Percentiles rank a stretch among this genome's conserved stretches.
These are phyloP conservation scores for Mycena pura DNA, from an alignment of 768 basidiomycete genomes.

Conservation along the genomic window DNA sequence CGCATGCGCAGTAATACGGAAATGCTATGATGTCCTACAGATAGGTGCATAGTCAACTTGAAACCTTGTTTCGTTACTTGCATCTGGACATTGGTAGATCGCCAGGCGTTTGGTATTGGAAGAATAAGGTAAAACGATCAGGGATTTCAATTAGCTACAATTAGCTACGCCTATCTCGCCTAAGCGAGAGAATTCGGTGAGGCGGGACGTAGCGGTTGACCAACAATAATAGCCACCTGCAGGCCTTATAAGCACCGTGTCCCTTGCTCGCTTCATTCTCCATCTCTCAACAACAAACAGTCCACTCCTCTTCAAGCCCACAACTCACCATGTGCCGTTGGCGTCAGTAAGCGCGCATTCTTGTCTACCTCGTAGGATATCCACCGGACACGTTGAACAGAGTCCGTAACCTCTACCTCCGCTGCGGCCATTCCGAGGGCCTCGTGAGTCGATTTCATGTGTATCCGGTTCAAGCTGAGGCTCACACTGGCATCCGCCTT, in stretches of 20 bases:
- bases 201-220: too few species aligned
- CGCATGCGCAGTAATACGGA: constrained; percentile 11
- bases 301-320: constrained; percentile 8
- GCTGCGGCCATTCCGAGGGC: constrained; percentile 55
- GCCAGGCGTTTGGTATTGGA: too few species aligned
- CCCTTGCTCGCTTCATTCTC: constrained; percentile 19
- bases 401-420: constrained; percentile 54
- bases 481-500: background rate
- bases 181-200: too few species aligned
- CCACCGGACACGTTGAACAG: constrained; percentile 30
- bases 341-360: constrained; percentile 53
- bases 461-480: constrained; percentile 10
- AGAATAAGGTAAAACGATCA: too few species aligned
- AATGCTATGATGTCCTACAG: too few species aligned
- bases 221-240: constrained; percentile 8
- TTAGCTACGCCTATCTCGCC: too few species aligned
- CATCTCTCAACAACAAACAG: constrained; percentile 6
- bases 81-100: constrained; percentile 19
- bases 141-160: too few species aligned
- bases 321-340: constrained; percentile 54
- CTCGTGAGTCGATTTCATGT: constrained; percentile 41
- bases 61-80: too few species aligned
- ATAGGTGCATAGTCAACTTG: too few species aligned
- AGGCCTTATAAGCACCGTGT: constrained; percentile 25
- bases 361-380: constrained; percentile 8